These are phyloP conservation scores for Cylindrodendrum hubeiense DNA, from an alignment of 2,329 filamentous ascomycete species.

Conservation along the genomic window DNA sequence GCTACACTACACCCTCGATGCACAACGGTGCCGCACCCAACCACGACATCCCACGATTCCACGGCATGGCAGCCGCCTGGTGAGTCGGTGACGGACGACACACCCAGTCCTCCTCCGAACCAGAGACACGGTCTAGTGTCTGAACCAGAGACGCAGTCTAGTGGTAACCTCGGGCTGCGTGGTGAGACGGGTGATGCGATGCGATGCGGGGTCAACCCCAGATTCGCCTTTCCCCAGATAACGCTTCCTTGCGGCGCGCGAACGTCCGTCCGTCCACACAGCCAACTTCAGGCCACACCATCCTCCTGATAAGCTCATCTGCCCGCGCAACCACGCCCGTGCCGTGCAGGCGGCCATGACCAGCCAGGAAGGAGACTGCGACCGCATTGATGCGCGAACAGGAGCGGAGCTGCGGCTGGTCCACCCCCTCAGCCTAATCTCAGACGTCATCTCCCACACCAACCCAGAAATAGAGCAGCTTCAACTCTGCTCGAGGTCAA, in stretches of 20 bases:
- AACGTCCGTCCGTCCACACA: conserved; percentile 1
- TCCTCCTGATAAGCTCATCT: conserved; percentile 19
- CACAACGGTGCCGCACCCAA: conserved; percentile 3
- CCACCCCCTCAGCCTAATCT: conserved; percentile 22
- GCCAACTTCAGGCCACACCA: conserved; percentile 12
- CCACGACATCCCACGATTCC: conserved; percentile 2
- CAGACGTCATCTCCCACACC: conserved; percentile 12
- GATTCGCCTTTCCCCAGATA: conserved; percentile 26
- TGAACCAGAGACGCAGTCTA: conserved; percentile 5
- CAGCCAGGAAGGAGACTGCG: neutral
- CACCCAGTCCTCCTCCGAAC: conserved; percentile 6
- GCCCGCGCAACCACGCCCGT: neutral
- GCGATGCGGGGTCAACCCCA: conserved; percentile 24
- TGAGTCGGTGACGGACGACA: neutral
- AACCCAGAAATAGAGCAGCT: conserved; percentile 18
- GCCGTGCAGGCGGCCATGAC: neutral
- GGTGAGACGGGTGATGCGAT: conserved; percentile 19
- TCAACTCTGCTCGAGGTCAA: conserved; percentile 13
- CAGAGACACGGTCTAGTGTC: conserved; percentile 5
- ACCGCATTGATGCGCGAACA: neutral
- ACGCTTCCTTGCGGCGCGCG: neutral
- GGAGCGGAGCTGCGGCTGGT: conserved; percentile 6
- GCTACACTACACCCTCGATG: neutral
- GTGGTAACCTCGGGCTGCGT: neutral
- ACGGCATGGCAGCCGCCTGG: neutral